Conservation (phyloP, 2,329 filamentous ascomycete genomes). For the Exophiala sp. region DNA sequence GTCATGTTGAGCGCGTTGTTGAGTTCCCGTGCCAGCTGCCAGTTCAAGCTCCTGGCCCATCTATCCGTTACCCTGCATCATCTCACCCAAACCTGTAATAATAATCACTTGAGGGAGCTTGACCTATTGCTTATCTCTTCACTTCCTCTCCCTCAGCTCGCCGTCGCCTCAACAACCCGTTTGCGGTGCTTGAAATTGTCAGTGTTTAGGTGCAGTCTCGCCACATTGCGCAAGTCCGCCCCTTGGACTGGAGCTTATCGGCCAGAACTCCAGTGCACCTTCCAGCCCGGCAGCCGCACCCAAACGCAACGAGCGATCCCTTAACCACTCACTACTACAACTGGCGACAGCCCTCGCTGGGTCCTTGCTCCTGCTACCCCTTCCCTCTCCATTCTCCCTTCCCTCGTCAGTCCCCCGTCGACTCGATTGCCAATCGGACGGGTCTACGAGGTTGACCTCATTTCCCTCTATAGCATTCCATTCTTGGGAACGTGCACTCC, state of each 20-base stretch:
- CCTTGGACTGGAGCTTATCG: slow-evolving; percentile 22
- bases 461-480: slow-evolving; percentile 17
- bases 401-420: slow-evolving; percentile 17
- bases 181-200: not conserved
- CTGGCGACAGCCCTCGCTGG: slow-evolving; percentile 5
- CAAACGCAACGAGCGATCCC: not conserved
- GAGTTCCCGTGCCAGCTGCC: slow-evolving; percentile 4
- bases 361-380: slow-evolving; percentile 23
- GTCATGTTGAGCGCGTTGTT: slow-evolving; percentile 1
- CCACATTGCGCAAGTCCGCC: not conserved
- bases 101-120: not conserved
- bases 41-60: not conserved
- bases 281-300: slow-evolving; percentile 3
- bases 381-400: slow-evolving; percentile 9
- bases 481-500: slow-evolving; percentile 24
- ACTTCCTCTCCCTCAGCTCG: not conserved
- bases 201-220: slow-evolving; percentile 1
- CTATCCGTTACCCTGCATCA: too few relatives aligned
- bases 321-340: too few relatives aligned
- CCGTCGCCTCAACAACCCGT: not conserved
- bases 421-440: slow-evolving; percentile 15
- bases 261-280: slow-evolving; percentile 19
- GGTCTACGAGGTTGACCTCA: slow-evolving; percentile 15
- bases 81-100: not conserved
- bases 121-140: not conserved